A percentile compares a stretch with the other conserved stretches of the same genome.
These are phyloP conservation scores for Forsythia suspensa DNA, from an alignment of 257 asterid species.

Conservation along the genomic window DNA sequence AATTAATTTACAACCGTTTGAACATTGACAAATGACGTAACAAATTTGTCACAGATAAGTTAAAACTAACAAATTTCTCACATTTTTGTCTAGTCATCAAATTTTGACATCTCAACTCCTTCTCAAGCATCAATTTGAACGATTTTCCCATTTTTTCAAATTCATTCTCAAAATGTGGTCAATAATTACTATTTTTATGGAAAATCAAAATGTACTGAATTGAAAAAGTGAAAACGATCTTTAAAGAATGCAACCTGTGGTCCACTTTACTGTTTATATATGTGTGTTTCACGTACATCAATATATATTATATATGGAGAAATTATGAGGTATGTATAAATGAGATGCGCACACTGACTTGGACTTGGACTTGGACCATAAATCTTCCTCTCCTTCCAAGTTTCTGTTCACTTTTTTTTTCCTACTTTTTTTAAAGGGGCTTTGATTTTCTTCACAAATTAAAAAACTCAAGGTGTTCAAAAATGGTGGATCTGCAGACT, in stretches of 20 bases:
- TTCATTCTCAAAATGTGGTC: no score
- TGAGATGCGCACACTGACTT: conserved; percentile 23
- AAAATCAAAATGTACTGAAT: no score
- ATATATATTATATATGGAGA: background rate
- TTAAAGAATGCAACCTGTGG: no score
- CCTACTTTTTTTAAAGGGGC: background rate
- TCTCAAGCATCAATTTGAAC: background rate
- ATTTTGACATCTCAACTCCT: background rate
- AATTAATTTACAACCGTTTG: no score
- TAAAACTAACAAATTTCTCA: background rate
- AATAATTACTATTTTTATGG: no score
- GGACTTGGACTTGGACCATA: conserved; percentile 1
- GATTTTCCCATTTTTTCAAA: background rate
- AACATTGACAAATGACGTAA: no score
- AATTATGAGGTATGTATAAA: background rate
- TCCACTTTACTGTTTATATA: no score
- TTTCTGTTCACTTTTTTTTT: conserved; percentile 11
- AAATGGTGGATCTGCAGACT: conserved; percentile 14
- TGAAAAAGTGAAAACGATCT: no score
- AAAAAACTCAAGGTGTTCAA: background rate
- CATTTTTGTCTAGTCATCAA: no score
- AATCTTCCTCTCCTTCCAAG: background rate
- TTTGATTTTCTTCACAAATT: background rate
- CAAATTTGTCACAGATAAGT: background rate
- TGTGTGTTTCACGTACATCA: no score